A percentile compares a stretch with the other conserved stretches of the same genome.
These are phyloP conservation scores for Coemansia umbellata DNA, from an alignment of 192 early-diverging fungal species.

Conservation along the genomic window DNA sequence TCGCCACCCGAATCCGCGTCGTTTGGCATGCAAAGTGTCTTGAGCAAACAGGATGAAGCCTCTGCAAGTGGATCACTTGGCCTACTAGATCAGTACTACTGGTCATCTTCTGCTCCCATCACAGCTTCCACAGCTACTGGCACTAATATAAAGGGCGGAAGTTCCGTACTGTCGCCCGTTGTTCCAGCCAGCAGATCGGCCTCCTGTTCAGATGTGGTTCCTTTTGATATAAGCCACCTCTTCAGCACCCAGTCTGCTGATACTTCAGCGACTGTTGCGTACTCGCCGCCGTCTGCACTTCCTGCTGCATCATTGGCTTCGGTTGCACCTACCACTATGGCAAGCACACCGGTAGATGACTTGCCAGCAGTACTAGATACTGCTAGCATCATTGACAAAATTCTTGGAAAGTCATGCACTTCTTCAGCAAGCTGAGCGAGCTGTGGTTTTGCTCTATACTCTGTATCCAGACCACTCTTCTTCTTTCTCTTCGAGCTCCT, in stretches of 20 bases:
- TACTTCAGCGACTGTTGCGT: background rate
- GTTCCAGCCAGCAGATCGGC: conserved; percentile 9
- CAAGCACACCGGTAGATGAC: background rate
- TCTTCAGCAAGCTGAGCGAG: background rate
- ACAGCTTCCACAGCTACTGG: background rate
- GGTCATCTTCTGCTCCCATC: conserved; percentile 2
- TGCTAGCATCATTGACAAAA: conserved; percentile 5
- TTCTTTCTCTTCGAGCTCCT: no score
- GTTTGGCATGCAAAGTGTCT: background rate
- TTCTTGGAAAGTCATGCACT: conserved; percentile 4
- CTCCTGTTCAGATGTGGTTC: background rate
- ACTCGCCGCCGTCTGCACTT: background rate
- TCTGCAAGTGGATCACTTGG: background rate
- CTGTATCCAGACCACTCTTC: no score
- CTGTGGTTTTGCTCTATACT: background rate
- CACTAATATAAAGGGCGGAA: background rate
- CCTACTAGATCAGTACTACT: conserved; percentile 10
- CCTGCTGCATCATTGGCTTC: background rate
- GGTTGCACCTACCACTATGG: background rate
- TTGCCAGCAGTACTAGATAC: background rate
- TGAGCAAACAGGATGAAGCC: background rate
- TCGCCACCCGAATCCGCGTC: conserved; percentile 16
- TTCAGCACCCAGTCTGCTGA: conserved; percentile 5
- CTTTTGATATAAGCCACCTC: conserved; percentile 28
- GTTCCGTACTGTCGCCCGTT: conserved; percentile 3